Evolutionary conservation across 2,329 filamentous ascomycete genomes (phyloP).

Genomic region (Mollisia scopiformis): DNA sequence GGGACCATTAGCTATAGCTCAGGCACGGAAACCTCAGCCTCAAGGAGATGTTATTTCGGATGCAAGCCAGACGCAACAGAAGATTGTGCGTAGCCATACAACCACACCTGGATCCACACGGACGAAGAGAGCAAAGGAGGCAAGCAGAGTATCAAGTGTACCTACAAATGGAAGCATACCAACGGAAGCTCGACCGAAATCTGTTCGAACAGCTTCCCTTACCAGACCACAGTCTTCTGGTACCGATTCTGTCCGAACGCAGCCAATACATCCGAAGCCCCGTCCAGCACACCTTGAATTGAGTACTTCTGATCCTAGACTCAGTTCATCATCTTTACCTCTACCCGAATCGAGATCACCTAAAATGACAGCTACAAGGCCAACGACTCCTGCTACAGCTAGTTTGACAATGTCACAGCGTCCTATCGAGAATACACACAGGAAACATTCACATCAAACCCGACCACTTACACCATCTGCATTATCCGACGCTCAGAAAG

Average conservation of each 20-base stretch:
- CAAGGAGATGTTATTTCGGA: conserved; percentile 65
- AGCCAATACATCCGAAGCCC: conserved; percentile 26
- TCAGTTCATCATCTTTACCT: conserved; percentile 70
- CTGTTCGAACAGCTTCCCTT: conserved; percentile 28
- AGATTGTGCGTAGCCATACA: conserved; percentile 70
- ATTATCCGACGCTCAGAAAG: conserved; percentile 67
- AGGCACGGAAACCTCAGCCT: conserved; percentile 75
- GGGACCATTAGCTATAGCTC: conserved; percentile 79
- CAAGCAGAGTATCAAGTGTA: conserved; percentile 42
- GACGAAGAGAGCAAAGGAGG: conserved; percentile 46
- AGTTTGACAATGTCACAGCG: conserved; percentile 48
- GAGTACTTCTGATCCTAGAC: conserved; percentile 54
- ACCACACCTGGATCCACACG: conserved; percentile 54
- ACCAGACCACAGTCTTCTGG: conserved; percentile 28
- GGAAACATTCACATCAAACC: conserved; percentile 64
- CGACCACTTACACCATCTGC: conserved; percentile 63
- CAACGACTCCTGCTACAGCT: conserved; percentile 60
- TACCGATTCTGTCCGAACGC: conserved; percentile 24
- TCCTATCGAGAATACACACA: conserved; percentile 46
- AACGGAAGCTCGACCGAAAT: conserved; percentile 27
- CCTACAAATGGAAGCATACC: conserved; percentile 38
- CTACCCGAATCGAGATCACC: conserved; percentile 63
- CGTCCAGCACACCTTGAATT: conserved; percentile 35
- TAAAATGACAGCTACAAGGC: conserved; percentile 50
- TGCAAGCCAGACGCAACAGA: conserved; percentile 51